phyloP scores from a whole-genome alignment of 148 eudicot species.

The Cornus suecica region DNA sequence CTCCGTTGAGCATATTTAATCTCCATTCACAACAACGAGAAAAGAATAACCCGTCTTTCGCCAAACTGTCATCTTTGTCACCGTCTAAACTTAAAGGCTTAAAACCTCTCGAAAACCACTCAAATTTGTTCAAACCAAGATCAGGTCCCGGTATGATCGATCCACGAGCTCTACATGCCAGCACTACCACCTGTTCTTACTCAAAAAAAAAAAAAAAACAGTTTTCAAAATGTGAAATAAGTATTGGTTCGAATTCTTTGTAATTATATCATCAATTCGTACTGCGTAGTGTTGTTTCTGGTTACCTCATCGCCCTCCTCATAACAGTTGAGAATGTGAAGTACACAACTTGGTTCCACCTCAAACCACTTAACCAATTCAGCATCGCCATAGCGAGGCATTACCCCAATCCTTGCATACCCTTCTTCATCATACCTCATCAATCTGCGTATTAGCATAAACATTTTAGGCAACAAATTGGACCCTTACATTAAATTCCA shows the following conservation, averaged over 20 bases:
- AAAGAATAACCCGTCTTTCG: slow-evolving; percentile 16
- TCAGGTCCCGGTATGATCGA: slow-evolving; percentile 41
- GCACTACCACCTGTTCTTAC: slow-evolving; percentile 26
- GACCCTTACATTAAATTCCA: background rate
- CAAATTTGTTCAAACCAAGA: slow-evolving; percentile 29
- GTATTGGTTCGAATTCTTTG: no score
- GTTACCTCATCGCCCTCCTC: slow-evolving; percentile 42
- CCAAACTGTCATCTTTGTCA: background rate
- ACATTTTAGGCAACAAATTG: background rate
- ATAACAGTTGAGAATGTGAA: slow-evolving; percentile 37
- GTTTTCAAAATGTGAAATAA: no score
- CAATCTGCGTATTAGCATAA: slow-evolving; percentile 17
- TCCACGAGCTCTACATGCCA: slow-evolving; percentile 28
- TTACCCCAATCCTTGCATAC: slow-evolving; percentile 40
- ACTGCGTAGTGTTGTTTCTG: background rate
- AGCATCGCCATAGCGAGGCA: slow-evolving; percentile 46
- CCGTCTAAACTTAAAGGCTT: background rate
- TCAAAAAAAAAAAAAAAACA: background rate
- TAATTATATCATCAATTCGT: no score
- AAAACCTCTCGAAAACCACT: slow-evolving; percentile 36
- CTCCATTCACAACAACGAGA: slow-evolving; percentile 21
- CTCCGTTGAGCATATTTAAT: slow-evolving; percentile 11
- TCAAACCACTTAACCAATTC: slow-evolving; percentile 36
- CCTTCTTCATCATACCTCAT: slow-evolving; percentile 30
- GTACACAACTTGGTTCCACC: slow-evolving; percentile 24